These are phyloP conservation scores for Hansenula sp. DNA, from an alignment of 1,139 yeast species.

Conservation along the genomic window DNA sequence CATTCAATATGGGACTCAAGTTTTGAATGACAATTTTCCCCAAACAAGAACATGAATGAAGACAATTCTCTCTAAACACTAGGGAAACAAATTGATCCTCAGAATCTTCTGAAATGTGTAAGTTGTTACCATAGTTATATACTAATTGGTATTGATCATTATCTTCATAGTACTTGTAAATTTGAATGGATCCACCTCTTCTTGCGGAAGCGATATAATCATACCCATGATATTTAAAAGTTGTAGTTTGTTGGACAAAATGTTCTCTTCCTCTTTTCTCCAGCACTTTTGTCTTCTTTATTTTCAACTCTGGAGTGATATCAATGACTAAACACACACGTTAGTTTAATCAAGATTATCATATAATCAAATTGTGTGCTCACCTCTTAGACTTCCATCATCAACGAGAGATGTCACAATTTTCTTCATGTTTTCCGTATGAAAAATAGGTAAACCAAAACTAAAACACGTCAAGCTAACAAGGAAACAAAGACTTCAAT, in stretches of 20 bases:
- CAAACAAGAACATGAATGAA: constrained; percentile 2
- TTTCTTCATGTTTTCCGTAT: neutral
- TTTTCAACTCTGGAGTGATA: neutral
- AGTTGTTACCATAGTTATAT: neutral
- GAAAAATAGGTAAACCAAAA: too few species aligned
- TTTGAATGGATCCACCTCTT: constrained; percentile 1
- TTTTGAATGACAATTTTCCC: constrained; percentile 1
- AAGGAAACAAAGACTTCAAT: neutral
- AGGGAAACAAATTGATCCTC: constrained; percentile 1
- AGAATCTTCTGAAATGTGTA: neutral
- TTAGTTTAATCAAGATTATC: too few species aligned
- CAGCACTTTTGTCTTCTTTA: neutral
- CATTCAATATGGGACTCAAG: neutral
- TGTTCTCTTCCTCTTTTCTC: neutral
- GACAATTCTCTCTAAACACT: neutral
- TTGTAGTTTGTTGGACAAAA: constrained; percentile 24
- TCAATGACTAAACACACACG: neutral
- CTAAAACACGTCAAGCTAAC: neutral
- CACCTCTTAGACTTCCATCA: constrained; percentile 1
- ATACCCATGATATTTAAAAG: constrained; percentile 11
- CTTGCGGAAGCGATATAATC: neutral
- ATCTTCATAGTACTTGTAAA: neutral
- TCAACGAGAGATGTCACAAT: neutral
- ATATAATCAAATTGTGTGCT: too few species aligned
- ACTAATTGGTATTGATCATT: neutral